A percentile compares a stretch with the other conserved stretches of the same genome.
phyloP scores from a whole-genome alignment of 257 asterid species.

The Solanum sejunctum region DNA sequence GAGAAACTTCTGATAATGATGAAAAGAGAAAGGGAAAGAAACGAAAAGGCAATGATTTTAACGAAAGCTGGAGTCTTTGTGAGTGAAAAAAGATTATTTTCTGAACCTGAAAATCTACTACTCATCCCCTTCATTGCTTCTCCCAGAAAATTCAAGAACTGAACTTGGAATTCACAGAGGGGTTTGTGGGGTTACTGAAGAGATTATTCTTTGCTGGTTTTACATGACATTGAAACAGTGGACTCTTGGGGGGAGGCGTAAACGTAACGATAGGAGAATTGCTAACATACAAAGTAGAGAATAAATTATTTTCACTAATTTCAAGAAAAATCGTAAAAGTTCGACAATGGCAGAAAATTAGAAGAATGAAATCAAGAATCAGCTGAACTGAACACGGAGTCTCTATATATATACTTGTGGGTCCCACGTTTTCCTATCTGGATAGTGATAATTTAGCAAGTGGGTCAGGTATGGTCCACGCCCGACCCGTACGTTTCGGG shows the following conservation, averaged over 20 bases:
- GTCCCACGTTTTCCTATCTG: not conserved
- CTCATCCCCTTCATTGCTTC: not conserved
- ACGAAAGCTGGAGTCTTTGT: constrained; percentile 14
- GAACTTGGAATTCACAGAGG: not conserved
- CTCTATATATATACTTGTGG: not conserved
- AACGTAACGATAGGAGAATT: not conserved
- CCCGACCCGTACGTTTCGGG: not conserved
- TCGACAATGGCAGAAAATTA: not conserved
- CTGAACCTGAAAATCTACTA: constrained; percentile 13
- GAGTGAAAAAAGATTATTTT: not conserved
- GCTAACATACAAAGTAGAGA: not conserved
- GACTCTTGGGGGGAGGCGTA: not conserved
- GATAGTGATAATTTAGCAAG: not conserved
- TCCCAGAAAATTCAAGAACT: not conserved
- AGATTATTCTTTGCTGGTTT: not conserved
- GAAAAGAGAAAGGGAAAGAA: constrained; percentile 28
- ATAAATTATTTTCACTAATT: not conserved
- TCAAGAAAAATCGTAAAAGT: not conserved
- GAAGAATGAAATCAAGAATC: not conserved
- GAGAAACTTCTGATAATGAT: constrained; percentile 22
- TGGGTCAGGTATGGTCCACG: not conserved
- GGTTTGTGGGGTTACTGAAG: not conserved
- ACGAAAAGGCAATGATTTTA: constrained; percentile 23
- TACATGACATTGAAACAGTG: not conserved
- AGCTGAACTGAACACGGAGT: not conserved